Conservation (phyloP, 257 asterid species). For the Solanum appendiculatum region DNA sequence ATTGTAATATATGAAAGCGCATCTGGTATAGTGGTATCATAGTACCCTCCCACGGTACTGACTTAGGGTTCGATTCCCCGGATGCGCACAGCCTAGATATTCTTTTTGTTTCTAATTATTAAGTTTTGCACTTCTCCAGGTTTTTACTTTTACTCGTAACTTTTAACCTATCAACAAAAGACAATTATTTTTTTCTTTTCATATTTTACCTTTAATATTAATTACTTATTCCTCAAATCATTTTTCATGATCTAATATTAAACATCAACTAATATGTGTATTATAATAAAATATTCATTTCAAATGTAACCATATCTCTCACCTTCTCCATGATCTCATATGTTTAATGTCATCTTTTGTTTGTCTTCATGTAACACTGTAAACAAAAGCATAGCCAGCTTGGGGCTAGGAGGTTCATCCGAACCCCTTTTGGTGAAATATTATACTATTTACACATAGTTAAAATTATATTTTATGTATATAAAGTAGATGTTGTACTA, state of each 20-base stretch:
- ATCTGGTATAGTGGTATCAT: slow-evolving; percentile 99
- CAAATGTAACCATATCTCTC: not conserved
- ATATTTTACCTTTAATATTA: too few relatives aligned
- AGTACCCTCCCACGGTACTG: slow-evolving; percentile 99
- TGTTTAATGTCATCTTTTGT: not conserved
- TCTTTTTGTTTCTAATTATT: not conserved
- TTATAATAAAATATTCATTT: not conserved
- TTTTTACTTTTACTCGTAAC: not conserved
- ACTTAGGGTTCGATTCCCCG: slow-evolving; percentile 99
- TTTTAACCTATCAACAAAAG: too few relatives aligned
- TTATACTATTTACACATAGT: too few relatives aligned
- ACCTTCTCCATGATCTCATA: too few relatives aligned
- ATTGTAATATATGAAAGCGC: slow-evolving; percentile 24
- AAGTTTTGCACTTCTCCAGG: not conserved
- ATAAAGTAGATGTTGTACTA: not conserved
- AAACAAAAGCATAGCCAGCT: not conserved
- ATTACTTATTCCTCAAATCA: too few relatives aligned
- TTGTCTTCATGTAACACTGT: not conserved
- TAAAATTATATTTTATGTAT: too few relatives aligned
- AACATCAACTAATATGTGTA: not conserved
- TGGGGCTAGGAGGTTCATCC: not conserved
- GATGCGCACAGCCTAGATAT: slow-evolving; percentile 43
- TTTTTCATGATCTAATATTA: not conserved
- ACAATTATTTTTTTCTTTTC: not conserved
- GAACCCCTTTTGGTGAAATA: not conserved